These are phyloP conservation scores for Nicotiana paniculata DNA, from an alignment of 257 asterid genomes.

Conservation along the genomic window DNA sequence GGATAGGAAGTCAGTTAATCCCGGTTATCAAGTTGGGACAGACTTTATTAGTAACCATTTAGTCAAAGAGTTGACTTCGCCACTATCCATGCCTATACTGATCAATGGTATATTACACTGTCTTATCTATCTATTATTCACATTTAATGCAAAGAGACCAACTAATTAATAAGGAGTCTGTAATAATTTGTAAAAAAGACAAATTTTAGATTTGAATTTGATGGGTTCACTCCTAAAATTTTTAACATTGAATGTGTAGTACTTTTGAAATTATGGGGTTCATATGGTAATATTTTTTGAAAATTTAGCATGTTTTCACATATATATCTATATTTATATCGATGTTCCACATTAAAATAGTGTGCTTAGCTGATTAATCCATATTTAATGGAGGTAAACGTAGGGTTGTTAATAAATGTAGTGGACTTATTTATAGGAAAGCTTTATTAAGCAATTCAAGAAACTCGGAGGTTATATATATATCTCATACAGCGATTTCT, in stretches of 20 bases:
- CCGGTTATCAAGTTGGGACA: slow-evolving; percentile 49
- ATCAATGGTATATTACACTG: slow-evolving; percentile 22
- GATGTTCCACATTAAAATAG: too few species aligned
- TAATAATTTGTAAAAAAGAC: too few species aligned
- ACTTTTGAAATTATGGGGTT: not conserved
- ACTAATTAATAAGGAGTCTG: not conserved
- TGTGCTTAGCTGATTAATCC: too few species aligned
- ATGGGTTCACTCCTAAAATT: not conserved
- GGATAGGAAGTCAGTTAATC: slow-evolving; percentile 37
- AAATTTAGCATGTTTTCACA: too few species aligned
- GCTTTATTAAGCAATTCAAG: too few species aligned
- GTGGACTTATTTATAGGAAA: too few species aligned
- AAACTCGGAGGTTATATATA: too few species aligned
- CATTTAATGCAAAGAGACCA: not conserved
- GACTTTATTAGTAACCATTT: slow-evolving; percentile 49
- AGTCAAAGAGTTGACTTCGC: slow-evolving; percentile 45
- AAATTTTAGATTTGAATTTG: not conserved
- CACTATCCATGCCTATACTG: slow-evolving; percentile 62
- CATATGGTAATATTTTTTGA: too few species aligned
- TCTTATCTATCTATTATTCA: too few species aligned
- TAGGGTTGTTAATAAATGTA: too few species aligned
- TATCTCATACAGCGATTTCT: too few species aligned
- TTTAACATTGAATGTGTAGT: not conserved
- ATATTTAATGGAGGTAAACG: too few species aligned
- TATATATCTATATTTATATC: not conserved